Conservation (phyloP, 1,284 basidiomycete species). For the Dichomitus squalens region DNA sequence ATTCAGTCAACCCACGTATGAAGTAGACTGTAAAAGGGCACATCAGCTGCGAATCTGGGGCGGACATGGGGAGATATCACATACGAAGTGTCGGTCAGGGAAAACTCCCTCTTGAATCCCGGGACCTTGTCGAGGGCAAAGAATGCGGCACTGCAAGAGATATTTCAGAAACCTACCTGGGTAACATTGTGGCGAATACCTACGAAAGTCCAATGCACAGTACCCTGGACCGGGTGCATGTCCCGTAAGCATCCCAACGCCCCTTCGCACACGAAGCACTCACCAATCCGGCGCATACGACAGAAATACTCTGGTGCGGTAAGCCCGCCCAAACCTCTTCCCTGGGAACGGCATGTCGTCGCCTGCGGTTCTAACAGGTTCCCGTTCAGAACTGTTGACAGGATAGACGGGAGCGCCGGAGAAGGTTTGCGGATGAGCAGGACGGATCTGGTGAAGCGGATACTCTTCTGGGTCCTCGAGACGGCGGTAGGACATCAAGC, state of each 20-base stretch:
- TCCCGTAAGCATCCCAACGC: conserved; percentile 42
- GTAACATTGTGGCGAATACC: conserved; percentile 32
- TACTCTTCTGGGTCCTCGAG: conserved; percentile 18
- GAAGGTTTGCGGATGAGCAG: not conserved
- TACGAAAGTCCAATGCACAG: conserved; percentile 61
- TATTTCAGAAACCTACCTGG: not conserved
- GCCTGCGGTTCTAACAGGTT: not conserved
- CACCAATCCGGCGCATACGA: conserved; percentile 79
- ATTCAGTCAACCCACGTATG: conserved; percentile 51
- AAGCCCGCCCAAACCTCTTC: not conserved
- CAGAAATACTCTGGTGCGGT: conserved; percentile 39
- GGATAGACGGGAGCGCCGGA: conserved; percentile 1
- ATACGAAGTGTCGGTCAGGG: conserved; percentile 77
- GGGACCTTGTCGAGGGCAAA: conserved; percentile 71
- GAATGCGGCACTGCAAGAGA: conserved; percentile 56
- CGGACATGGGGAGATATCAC: conserved; percentile 28
- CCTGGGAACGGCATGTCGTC: not conserved
- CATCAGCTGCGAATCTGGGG: not conserved
- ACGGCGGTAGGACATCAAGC: conserved; percentile 19
- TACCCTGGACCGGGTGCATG: conserved; percentile 46
- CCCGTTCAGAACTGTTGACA: not conserved
- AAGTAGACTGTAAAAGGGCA: conserved; percentile 39
- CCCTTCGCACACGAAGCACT: conserved; percentile 19
- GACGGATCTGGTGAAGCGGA: conserved; percentile 6
- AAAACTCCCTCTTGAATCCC: conserved; percentile 87